These are phyloP conservation scores for Cetraspora pellucida DNA, from an alignment of 192 early-diverging fungal species.

Conservation along the genomic window DNA sequence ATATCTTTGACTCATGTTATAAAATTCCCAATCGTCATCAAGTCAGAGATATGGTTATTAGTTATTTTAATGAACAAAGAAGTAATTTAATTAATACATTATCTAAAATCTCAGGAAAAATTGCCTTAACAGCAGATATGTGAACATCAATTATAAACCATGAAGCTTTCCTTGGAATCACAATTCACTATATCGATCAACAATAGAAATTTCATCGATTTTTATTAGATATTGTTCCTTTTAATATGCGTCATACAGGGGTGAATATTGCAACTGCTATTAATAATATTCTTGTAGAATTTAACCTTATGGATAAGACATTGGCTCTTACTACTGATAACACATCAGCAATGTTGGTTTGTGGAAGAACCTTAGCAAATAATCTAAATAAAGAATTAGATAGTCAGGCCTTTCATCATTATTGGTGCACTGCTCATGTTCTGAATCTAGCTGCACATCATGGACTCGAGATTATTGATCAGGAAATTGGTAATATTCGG, in stretches of 20 bases:
- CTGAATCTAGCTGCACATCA: background rate
- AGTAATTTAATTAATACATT: background rate
- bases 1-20: background rate
- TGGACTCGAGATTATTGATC: background rate
- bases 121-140: slow-evolving; percentile 21
- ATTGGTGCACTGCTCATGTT: background rate
- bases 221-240: slow-evolving; percentile 12
- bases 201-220: background rate
- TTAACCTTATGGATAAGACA: background rate
- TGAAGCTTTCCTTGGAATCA: slow-evolving; percentile 3
- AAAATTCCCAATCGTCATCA: background rate
- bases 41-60: too few relatives aligned
- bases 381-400: background rate
- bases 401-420: background rate
- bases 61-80: background rate
- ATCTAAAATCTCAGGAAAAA: background rate
- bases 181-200: slow-evolving; percentile 20
- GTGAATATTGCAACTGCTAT: background rate
- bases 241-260: background rate
- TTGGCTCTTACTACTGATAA: slow-evolving; percentile 11
- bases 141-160: background rate
- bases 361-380: background rate
- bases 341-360: slow-evolving; percentile 1
- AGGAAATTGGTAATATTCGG: background rate
- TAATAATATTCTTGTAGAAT: background rate